phyloP scores from a whole-genome alignment of 148 eudicot species.

The Diospyros lotus region DNA sequence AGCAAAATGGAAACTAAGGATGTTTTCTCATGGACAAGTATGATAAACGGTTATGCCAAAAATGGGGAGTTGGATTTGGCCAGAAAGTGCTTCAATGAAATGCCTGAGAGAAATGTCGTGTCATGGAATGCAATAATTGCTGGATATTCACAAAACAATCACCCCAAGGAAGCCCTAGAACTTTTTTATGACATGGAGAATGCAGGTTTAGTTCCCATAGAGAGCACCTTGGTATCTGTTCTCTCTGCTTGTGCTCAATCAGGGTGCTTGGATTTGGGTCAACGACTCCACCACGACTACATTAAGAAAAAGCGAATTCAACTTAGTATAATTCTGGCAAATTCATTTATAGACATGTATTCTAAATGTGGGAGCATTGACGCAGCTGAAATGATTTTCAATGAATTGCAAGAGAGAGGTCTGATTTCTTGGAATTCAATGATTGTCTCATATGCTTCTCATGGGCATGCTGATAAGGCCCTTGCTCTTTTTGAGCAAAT shows the following conservation, averaged over 20 bases:
- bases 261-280: constrained; percentile 44
- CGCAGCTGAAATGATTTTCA: constrained; percentile 44
- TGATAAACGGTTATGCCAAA: constrained; percentile 60
- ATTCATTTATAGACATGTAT: constrained; percentile 61
- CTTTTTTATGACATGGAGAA: constrained; percentile 53
- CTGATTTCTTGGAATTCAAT: constrained; percentile 58
- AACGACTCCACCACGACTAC: constrained; percentile 39
- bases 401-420: constrained; percentile 44
- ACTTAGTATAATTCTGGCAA: constrained; percentile 34
- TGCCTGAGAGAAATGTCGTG: constrained; percentile 60
- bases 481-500: constrained; percentile 45
- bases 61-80: constrained; percentile 47
- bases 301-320: constrained; percentile 28
- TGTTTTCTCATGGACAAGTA: constrained; percentile 73
- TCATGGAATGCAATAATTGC: constrained; percentile 76
- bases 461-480: constrained; percentile 53
- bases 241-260: constrained; percentile 66
- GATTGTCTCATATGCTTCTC: constrained; percentile 59
- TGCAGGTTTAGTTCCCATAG: constrained; percentile 39
- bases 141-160: constrained; percentile 57
- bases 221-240: constrained; percentile 54
- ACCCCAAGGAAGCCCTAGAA: constrained; percentile 47
- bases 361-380: constrained; percentile 57
- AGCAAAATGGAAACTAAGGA: constrained; percentile 48
- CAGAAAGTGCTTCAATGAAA: constrained; percentile 44